Base-by-base conservation (phyloP, 257 asterid genomes). In the Echites panduratus region DNA sequence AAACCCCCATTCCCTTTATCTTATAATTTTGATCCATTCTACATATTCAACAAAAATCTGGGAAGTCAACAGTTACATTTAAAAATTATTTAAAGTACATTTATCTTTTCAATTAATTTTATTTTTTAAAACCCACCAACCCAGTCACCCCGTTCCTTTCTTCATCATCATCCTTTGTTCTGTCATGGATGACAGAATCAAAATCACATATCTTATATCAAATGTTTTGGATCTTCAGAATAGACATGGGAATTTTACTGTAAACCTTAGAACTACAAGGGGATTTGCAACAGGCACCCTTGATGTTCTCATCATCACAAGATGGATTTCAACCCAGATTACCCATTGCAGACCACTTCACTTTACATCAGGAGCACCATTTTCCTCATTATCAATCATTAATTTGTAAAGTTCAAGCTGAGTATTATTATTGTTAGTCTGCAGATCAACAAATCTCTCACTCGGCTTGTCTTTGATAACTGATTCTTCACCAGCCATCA, bases 401-500 rank as follows among this genome's bases (percentile, higher is more conserved):
- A 73, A 74, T 74, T 66, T 81, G 72, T 41, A 82, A 44, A 65
- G 81, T 57, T 73, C 81, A 47, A 75, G 20, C 22, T 82, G 80
- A 19, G 79, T 52, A 77, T 87, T 78, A 65, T 82, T 81, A 73
- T 78, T 86, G 48, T 57, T 53, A 74, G 84, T 49, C 76, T 73
- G 87, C 59, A 72, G 63, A 83, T 78, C 76, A 22, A 67, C 66
- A 53, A 40, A 72, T 63, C 71, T 83, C 62, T 77, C 68, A 71
- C 70, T 87, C 73, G 79, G 70, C 41, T 74, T 61, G 27, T 61
- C 38, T 52, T 74, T 82, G 75, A 73, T 79, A 29, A 72, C 72
- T 75, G 61, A 77, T 73, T 81, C 79, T 68, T 57, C 88, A 83
- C 79, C 87, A 79, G 76, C 78, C 77, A 79, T 70, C 61, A 76